Base-by-base conservation (phyloP, 352 stramenopile genomes). In the Hyaloperonospora brassicae region DNA sequence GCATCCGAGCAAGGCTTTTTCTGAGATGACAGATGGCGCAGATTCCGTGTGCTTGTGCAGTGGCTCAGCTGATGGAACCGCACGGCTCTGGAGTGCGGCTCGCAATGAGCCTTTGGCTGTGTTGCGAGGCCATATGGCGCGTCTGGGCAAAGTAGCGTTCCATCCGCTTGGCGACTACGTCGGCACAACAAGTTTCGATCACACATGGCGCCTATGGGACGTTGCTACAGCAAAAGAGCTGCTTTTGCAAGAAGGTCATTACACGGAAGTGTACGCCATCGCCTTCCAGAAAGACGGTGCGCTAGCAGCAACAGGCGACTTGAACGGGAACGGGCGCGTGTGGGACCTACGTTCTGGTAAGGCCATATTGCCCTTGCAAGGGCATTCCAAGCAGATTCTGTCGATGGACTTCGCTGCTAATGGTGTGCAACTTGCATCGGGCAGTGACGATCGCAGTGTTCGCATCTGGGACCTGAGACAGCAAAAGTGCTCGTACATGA, bases 201-300 rank as follows among this genome's bases (percentile, higher is more conserved):
- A 97, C 57, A 98, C 95, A 21, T 98, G 95, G 95, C 76, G 96
- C n/a, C 76, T 99, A 13, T 99, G 95, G 95, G 95, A 99, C 66
- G 77, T 98, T 12, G 85, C 96, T 31, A 97, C 87, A 1, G 83
- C 76, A 7, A 77, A 87, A 39, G 89, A 97, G 55, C 66, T 98
- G 43, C 62, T 98, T 34, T 57, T 98, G 12, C 96, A 99, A 64
- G 96, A 98, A 84, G 96, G 96, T 1, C 95, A 98, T 66, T 93
- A 86, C 59, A 89, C 86, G 56, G 91, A 98, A 58, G 84, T 97
- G 25, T 98, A 98, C 62, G 91, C 92, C 17, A 88, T 98, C 53
- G 85, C 88, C 12, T 98, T 98, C 70, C 96, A 99, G 67, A 73
- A 68, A 7, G 96, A 99, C 66, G 96, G 95, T 39, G 87, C 89